These are phyloP conservation scores for Austroboletus eburneus DNA, from an alignment of 768 basidiomycete species.

Conservation along the genomic window DNA sequence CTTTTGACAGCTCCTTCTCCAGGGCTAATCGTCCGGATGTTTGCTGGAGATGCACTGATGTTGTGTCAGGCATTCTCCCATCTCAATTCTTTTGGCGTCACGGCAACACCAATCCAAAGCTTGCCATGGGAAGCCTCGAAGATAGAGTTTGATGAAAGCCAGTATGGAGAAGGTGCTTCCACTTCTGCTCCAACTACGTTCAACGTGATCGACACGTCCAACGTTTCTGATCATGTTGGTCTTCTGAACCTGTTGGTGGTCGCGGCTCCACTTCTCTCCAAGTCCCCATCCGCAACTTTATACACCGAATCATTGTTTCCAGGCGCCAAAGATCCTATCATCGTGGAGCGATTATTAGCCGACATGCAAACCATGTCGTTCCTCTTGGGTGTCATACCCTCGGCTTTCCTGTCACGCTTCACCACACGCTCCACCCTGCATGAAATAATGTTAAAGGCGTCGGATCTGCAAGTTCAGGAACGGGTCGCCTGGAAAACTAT, in stretches of 20 bases:
- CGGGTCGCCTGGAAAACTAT: conserved; percentile 18
- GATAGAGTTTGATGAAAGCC: conserved; percentile 19
- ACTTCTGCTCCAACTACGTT: conserved; percentile 25
- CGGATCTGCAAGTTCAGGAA: too few relatives aligned
- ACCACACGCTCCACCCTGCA: conserved; percentile 28
- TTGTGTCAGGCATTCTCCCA: conserved; percentile 25
- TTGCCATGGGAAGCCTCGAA: conserved; percentile 24
- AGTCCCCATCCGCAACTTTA: conserved; percentile 21
- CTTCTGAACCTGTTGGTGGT: conserved; percentile 25
- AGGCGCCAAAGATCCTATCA: conserved; percentile 3
- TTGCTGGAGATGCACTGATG: conserved; percentile 27
- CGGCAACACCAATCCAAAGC: conserved; percentile 16
- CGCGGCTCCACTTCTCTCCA: conserved; percentile 21
- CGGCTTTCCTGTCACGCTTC: conserved; percentile 23
- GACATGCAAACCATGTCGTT: conserved; percentile 27
- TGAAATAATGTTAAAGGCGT: conserved; percentile 6
- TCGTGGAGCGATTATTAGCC: conserved; percentile 25
- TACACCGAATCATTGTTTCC: conserved; percentile 28
- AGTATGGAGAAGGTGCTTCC: conserved; percentile 15
- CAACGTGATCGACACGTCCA: conserved; percentile 34
- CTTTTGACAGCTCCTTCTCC: conserved; percentile 5
- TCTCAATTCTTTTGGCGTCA: conserved; percentile 2
- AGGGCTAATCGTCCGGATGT: conserved; percentile 25
- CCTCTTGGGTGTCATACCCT: conserved; percentile 26
- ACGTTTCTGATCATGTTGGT: conserved; percentile 29